Conservation (phyloP, 192 early-diverging fungal species). For the Podila clonocystis region DNA sequence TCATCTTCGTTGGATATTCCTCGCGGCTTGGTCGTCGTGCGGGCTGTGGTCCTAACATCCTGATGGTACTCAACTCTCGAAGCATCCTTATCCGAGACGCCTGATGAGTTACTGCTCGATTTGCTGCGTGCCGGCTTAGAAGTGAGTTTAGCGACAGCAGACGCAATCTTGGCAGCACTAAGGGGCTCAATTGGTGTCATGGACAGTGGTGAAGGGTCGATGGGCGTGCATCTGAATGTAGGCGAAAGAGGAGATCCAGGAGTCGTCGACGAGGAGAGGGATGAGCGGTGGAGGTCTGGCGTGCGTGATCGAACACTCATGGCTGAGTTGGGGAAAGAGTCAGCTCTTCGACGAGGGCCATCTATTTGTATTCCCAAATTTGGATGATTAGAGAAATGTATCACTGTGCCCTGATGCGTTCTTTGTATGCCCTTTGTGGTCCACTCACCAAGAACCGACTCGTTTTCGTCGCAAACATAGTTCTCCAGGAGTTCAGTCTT, state of each 20-base stretch:
- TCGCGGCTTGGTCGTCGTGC: neutral
- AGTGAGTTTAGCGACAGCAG: neutral
- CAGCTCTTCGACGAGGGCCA: slow-evolving; percentile 42
- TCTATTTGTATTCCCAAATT: slow-evolving; percentile 5
- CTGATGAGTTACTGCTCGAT: neutral
- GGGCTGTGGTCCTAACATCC: neutral
- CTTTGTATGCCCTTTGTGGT: too few species aligned
- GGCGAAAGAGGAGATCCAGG: slow-evolving; percentile 32
- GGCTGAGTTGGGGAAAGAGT: slow-evolving; percentile 43
- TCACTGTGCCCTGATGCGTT: too few species aligned
- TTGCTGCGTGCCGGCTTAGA: neutral
- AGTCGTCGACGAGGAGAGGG: slow-evolving; percentile 14
- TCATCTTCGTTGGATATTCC: neutral
- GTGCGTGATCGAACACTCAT: slow-evolving; percentile 28
- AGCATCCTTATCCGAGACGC: neutral
- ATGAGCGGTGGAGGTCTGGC: slow-evolving; percentile 23
- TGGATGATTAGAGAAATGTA: neutral
- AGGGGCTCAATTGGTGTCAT: slow-evolving; percentile 29
- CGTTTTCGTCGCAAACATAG: slow-evolving; percentile 26
- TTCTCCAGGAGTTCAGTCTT: slow-evolving; percentile 49
- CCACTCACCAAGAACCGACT: slow-evolving; percentile 23
- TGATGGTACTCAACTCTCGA: neutral
- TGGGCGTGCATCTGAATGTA: slow-evolving; percentile 4
- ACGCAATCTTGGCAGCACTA: slow-evolving; percentile 34
- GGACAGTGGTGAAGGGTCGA: slow-evolving; percentile 33